These are phyloP conservation scores for Arthrobotrys iridis DNA, from an alignment of 2,329 filamentous ascomycete genomes.

Conservation along the genomic window DNA sequence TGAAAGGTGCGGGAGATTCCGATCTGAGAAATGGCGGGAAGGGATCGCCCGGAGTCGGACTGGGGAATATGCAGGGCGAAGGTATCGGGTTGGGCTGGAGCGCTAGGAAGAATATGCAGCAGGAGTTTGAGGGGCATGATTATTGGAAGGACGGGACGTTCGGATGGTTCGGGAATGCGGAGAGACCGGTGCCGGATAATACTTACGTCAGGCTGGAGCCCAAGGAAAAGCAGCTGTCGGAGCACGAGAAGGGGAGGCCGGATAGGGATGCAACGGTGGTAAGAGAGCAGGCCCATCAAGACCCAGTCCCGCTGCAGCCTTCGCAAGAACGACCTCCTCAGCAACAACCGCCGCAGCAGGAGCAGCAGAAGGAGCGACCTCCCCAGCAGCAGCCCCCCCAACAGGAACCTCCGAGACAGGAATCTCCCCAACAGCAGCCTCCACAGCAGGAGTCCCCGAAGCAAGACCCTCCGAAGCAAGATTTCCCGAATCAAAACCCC, in stretches of 20 bases:
- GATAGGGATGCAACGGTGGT: conserved; percentile 3
- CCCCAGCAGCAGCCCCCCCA: not conserved
- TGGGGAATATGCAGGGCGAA: conserved; percentile 44
- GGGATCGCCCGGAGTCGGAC: conserved; percentile 24
- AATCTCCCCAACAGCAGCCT: not conserved
- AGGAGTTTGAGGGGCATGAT: conserved; percentile 22
- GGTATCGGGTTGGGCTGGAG: conserved; percentile 47
- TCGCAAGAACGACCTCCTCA: not conserved
- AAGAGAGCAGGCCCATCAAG: not conserved
- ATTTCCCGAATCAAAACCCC: not conserved
- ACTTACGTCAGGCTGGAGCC: conserved; percentile 15
- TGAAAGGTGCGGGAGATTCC: conserved; percentile 45
- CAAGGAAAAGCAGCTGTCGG: conserved; percentile 3
- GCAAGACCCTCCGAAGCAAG: not conserved
- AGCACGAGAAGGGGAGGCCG: conserved; percentile 37
- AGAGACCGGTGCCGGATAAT: conserved; percentile 34
- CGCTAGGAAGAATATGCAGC: conserved; percentile 22
- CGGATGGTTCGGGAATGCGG: conserved; percentile 33
- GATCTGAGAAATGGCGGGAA: conserved; percentile 51
- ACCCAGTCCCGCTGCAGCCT: not conserved
- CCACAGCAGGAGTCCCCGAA: no score
- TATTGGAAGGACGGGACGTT: conserved; percentile 48
- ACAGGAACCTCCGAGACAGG: not conserved
- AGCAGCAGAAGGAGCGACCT: not conserved
- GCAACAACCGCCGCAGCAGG: not conserved